These are phyloP conservation scores for Verticillium albo-atrum DNA, from an alignment of 2,329 filamentous ascomycete species.

Conservation along the genomic window DNA sequence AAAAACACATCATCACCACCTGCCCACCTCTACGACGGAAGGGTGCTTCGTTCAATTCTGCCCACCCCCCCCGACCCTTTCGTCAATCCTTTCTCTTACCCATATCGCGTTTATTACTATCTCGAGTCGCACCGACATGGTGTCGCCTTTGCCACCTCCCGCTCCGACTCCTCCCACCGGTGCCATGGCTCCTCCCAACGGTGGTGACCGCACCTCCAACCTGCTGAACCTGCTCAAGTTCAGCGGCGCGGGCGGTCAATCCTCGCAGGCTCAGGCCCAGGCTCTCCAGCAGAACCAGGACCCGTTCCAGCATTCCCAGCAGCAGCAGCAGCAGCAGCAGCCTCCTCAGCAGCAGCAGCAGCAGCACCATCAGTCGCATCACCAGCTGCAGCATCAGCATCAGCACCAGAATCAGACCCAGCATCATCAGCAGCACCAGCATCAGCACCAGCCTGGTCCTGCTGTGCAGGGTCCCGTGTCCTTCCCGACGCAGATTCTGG, in stretches of 20 bases:
- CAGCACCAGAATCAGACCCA: slow-evolving; percentile 13
- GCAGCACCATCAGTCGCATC: slow-evolving; percentile 13
- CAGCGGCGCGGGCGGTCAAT: slow-evolving; percentile 30
- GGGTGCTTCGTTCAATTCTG: slow-evolving; percentile 4
- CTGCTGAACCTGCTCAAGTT: slow-evolving; percentile 61
- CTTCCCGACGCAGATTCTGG: slow-evolving; percentile 42
- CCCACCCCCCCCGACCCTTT: neutral
- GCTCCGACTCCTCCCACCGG: slow-evolving; percentile 44
- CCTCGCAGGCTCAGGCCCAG: slow-evolving; percentile 8
- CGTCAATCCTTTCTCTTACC: slow-evolving; percentile 7
- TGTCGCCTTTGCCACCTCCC: slow-evolving; percentile 32
- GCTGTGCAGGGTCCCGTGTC: slow-evolving; percentile 21
- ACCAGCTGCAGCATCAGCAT: slow-evolving; percentile 16
- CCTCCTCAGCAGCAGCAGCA: slow-evolving; percentile 13
- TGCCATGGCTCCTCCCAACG: slow-evolving; percentile 23
- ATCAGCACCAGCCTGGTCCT: slow-evolving; percentile 20
- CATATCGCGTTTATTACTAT: slow-evolving; percentile 3
- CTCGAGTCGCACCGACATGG: slow-evolving; percentile 22
- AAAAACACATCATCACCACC: neutral
- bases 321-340: slow-evolving; percentile 13
- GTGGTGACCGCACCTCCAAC: slow-evolving; percentile 46
- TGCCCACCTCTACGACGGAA: slow-evolving; percentile 6
- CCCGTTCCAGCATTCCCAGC: slow-evolving; percentile 7
- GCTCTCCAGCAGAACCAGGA: slow-evolving; percentile 7
- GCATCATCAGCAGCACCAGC: slow-evolving; percentile 13